Conservation (phyloP, 1,284 basidiomycete genomes). For the Irpex sp. region DNA sequence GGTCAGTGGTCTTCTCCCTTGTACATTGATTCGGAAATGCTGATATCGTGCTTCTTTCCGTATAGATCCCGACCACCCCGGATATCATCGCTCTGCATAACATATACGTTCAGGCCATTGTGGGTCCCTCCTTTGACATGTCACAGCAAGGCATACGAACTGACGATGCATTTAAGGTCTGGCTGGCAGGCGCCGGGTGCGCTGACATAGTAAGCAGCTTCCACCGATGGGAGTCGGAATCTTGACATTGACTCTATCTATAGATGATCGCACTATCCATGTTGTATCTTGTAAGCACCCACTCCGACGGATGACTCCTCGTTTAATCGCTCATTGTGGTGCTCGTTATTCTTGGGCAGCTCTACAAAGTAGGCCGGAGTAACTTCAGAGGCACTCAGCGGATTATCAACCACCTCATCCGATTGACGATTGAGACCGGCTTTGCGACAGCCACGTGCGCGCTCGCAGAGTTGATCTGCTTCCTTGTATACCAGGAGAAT, state of each 20-base stretch:
- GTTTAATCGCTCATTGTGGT: background rate
- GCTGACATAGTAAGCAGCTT: constrained; percentile 18
- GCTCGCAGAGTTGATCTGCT: constrained; percentile 7
- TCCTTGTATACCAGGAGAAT: background rate
- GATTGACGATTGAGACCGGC: constrained; percentile 14
- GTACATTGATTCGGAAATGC: background rate
- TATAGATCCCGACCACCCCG: background rate
- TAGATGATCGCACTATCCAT: constrained; percentile 21
- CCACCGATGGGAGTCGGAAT: too few relatives aligned
- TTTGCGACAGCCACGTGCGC: constrained; percentile 8
- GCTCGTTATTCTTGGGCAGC: background rate
- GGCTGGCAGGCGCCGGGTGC: constrained; percentile 24
- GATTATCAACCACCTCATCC: constrained; percentile 11
- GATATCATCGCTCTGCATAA: background rate
- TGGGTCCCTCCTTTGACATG: background rate
- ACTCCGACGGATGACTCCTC: background rate
- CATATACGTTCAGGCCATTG: background rate
- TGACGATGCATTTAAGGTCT: constrained; percentile 1
- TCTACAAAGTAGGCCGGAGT: background rate
- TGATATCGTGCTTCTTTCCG: background rate
- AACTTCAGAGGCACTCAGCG: constrained; percentile 7
- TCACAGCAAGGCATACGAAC: too few relatives aligned
- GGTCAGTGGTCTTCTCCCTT: background rate
- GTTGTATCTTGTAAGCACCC: constrained; percentile 22
- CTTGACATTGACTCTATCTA: too few relatives aligned